phyloP scores from a whole-genome alignment of 140 eudicot genomes.

The Stevia rebaudiana region DNA sequence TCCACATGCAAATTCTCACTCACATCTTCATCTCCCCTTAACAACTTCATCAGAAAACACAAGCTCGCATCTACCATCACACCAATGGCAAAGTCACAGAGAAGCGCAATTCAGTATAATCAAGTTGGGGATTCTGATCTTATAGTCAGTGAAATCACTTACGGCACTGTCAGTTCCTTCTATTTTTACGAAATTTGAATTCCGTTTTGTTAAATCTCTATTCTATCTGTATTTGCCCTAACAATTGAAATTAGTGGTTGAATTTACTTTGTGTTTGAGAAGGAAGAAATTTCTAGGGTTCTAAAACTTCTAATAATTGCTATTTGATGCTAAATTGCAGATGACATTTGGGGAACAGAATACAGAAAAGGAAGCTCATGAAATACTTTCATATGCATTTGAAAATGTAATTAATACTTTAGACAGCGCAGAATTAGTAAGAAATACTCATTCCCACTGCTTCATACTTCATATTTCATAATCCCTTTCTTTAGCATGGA shows the following conservation, averaged over 20 bases:
- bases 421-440: conserved; percentile 86
- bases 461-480: not conserved
- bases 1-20: conserved; percentile 28
- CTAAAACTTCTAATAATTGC: conserved; percentile 18
- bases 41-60: conserved; percentile 3
- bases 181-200: not conserved
- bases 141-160: conserved; percentile 76
- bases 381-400: conserved; percentile 65
- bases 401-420: conserved; percentile 74
- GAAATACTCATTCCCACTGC: conserved; percentile 11
- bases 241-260: not conserved
- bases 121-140: conserved; percentile 91
- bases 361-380: conserved; percentile 97
- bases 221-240: conserved; percentile 8
- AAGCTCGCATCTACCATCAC: conserved; percentile 22
- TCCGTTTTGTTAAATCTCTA: not conserved
- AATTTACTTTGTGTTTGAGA: not conserved
- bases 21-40: conserved; percentile 9
- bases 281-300: not conserved
- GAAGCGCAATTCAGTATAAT: conserved; percentile 54
- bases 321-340: conserved; percentile 31
- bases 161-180: conserved; percentile 63
- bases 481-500: conserved; percentile 1
- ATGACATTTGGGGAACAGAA: conserved; percentile 98
- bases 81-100: conserved; percentile 44